A percentile compares a stretch with the other conserved stretches of the same genome.
phyloP scores from a whole-genome alignment of 495 filamentous ascomycete genomes.

The Xylaria venustula region DNA sequence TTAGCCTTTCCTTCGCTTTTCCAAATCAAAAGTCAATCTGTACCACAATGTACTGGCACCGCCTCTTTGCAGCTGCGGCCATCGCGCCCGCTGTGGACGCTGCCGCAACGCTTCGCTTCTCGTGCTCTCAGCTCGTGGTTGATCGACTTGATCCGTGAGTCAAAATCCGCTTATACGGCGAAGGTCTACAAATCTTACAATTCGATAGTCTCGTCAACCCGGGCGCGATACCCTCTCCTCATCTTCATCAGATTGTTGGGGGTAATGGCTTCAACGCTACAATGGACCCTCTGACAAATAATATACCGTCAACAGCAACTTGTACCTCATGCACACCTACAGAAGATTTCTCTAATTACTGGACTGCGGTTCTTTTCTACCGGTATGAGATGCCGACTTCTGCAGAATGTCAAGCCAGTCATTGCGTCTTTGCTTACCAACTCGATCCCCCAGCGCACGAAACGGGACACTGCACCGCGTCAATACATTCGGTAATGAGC shows the following conservation, averaged over 20 bases:
- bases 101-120: constrained; percentile 41
- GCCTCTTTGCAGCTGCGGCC: constrained; percentile 28
- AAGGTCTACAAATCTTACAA: background rate
- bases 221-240: constrained; percentile 27
- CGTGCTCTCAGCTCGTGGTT: constrained; percentile 44
- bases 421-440: background rate
- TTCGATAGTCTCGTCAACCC: constrained; percentile 32
- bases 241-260: constrained; percentile 37
- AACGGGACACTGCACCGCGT: constrained; percentile 43
- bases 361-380: constrained; percentile 43
- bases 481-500: constrained; percentile 42
- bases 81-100: constrained; percentile 29
- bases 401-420: background rate
- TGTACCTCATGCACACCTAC: constrained; percentile 34
- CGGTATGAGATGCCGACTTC: constrained; percentile 17
- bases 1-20: constrained; percentile 8
- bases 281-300: constrained; percentile 31
- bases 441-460: constrained; percentile 23
- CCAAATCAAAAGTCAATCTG: constrained; percentile 19
- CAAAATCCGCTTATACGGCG: background rate
- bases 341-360: constrained; percentile 37
- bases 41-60: constrained; percentile 22
- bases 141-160: constrained; percentile 44
- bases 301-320: constrained; percentile 31
- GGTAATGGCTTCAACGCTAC: constrained; percentile 36